A percentile compares a stretch with the other conserved stretches of the same genome.
Conservation (phyloP, 441 rosid genomes). For the Syzygium syzygioides region DNA sequence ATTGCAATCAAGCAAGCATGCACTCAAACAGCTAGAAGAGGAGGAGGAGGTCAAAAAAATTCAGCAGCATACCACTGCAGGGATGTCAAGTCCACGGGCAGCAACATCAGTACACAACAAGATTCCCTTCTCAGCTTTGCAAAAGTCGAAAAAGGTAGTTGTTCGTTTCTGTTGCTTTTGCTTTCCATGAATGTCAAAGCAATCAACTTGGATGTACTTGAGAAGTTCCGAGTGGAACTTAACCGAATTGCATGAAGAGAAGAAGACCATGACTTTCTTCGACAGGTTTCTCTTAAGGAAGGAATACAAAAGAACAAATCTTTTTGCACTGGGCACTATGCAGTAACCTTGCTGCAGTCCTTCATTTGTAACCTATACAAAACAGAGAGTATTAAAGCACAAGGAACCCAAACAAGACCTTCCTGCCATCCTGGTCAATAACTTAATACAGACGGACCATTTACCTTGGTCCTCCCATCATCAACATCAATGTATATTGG, state of each 20-base stretch:
- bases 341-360: conserved; percentile 94
- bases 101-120: conserved; percentile 97
- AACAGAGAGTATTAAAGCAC: neutral
- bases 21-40: neutral
- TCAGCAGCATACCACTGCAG: conserved; percentile 65
- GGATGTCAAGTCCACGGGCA: conserved; percentile 98
- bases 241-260: conserved; percentile 95
- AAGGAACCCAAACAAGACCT: neutral
- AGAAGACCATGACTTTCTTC: conserved; percentile 97
- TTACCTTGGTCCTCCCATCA: conserved; percentile 89
- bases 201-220: conserved; percentile 62
- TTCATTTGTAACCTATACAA: conserved; percentile 83
- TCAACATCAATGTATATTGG: conserved; percentile 88
- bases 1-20: neutral
- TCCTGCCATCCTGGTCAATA: neutral
- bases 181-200: conserved; percentile 90
- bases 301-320: conserved; percentile 82
- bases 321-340: conserved; percentile 74
- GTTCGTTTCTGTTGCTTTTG: conserved; percentile 91
- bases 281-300: conserved; percentile 82
- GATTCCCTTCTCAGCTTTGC: conserved; percentile 86
- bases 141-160: conserved; percentile 86
- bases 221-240: conserved; percentile 85
- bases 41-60: neutral
- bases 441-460: neutral